Evolutionary conservation across 2,329 filamentous ascomycete species (phyloP), one percentile per base, ranked within the genome.

Genomic region (Colletotrichum gigasporum): DNA sequence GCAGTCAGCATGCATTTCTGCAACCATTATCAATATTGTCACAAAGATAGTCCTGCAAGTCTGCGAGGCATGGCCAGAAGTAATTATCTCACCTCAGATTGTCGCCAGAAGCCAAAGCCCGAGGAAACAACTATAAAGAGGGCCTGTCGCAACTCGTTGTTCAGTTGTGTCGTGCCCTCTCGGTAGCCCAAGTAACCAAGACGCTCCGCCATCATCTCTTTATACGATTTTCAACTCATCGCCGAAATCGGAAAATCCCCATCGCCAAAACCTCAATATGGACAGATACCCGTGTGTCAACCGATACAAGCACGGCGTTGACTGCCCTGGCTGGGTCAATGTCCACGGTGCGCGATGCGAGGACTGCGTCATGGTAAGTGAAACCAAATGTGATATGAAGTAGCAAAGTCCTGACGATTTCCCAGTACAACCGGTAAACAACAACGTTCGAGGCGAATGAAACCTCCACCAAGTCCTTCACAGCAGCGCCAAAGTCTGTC

Each of bases 251-350:
- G 9, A 28, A 12, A 6, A 7, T 11, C 4, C 8, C 35, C 34
- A 12, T 18, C 35, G 14, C 16, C 12, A 14, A 34, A 35, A n/a
- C 14, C 22, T 45, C 14, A 64, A 9, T 26, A 65, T 65, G 62
- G 62, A 65, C 32, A 26, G 56, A 3, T 65, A 65, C 16, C 62
- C 62, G 28, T 65, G 62, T 22, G 42, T 62, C 62, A 65, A 65
- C 50, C 41, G 62, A 42, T 65, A 65, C 28, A 65, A 65, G 35
- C 62, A 65, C 24, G 62, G 62, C 7, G 62, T 65, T n/a, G 62
- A 65, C 42, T 65, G 62, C 3, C 62, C 62, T 2, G 42, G 57
- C 18, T 65, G 62, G 62, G 57, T 62, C 5, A 65, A 62, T 9
- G 57, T 62, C 6, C 62, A 47, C 14, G 35, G 35, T 5, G 56